A percentile compares a stretch with the other conserved stretches of the same genome.
Conservation (phyloP, 805 yeast species). For the Saccharomycopsis fibuligera region DNA sequence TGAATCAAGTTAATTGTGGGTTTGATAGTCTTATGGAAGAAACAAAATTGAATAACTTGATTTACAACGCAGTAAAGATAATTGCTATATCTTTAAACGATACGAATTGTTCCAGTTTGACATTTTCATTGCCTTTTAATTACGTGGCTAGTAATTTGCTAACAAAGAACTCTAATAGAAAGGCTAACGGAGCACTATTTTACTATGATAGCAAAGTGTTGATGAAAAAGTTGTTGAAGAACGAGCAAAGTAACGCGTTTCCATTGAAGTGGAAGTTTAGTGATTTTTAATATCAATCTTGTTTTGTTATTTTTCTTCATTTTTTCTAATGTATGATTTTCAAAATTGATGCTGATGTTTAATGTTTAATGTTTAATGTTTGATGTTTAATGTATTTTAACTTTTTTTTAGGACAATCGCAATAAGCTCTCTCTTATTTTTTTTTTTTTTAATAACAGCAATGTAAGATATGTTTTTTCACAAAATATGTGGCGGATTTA, state of each 20-base stretch:
- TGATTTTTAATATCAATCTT: slow-evolving; percentile 17
- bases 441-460: too few species aligned
- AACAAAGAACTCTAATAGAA: slow-evolving; percentile 5
- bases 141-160: slow-evolving; percentile 17
- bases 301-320: not conserved
- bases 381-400: too few species aligned
- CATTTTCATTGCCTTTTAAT: slow-evolving; percentile 6
- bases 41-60: slow-evolving; percentile 1
- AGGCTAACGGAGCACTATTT: not conserved
- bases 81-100: slow-evolving; percentile 15
- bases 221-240: slow-evolving; percentile 12
- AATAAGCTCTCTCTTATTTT: too few species aligned
- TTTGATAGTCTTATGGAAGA: slow-evolving; percentile 2
- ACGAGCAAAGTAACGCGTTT: slow-evolving; percentile 13
- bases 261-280: slow-evolving; percentile 20
- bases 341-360: not conserved
- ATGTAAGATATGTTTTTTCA: too few species aligned
- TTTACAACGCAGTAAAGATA: slow-evolving; percentile 12
- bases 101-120: not conserved
- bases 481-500: too few species aligned
- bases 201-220: slow-evolving; percentile 14
- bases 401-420: too few species aligned
- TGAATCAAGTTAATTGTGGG: not conserved
- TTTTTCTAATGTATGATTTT: not conserved
- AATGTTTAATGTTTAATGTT: too few species aligned